Evolutionary conservation across 331 rosid species (phyloP).

Genomic region (Prunus yedoensis): DNA sequence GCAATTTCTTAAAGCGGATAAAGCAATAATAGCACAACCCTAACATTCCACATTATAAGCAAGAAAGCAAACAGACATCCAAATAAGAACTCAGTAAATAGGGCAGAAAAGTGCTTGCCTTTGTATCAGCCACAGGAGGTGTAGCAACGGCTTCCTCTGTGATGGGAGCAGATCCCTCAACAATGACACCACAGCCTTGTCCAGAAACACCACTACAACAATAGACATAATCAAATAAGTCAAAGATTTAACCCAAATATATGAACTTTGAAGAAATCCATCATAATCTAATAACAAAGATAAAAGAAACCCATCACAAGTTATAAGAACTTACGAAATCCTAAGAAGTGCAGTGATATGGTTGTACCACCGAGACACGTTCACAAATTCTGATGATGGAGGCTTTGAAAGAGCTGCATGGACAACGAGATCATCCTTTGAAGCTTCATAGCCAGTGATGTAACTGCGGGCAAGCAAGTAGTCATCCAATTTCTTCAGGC

Average conservation of each 20-base stretch:
- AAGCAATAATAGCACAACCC: neutral
- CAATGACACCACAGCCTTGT: conserved; percentile 75
- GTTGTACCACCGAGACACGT: conserved; percentile 77
- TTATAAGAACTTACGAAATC: conserved; percentile 61
- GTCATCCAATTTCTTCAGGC: conserved; percentile 78
- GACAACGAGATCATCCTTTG: conserved; percentile 84
- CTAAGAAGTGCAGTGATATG: conserved; percentile 84
- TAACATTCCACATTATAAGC: neutral
- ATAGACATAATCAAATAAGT: neutral
- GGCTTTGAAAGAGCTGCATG: conserved; percentile 52
- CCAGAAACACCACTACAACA: conserved; percentile 77
- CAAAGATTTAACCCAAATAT: neutral
- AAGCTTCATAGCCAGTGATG: conserved; percentile 83
- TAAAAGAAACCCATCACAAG: neutral
- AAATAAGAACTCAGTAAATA: neutral
- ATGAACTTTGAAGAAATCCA: too few species aligned
- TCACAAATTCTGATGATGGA: conserved; percentile 60
- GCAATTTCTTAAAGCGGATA: neutral
- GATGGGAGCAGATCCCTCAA: conserved; percentile 52
- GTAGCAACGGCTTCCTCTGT: conserved; percentile 66
- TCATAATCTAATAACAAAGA: too few species aligned
- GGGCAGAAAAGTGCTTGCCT: conserved; percentile 40
- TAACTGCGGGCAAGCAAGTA: conserved; percentile 86
- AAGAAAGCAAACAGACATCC: neutral
- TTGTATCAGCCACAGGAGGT: conserved; percentile 72